Evolutionary conservation across 805 yeast genomes (phyloP).

Genomic region (Metschnikowia lunata): DNA sequence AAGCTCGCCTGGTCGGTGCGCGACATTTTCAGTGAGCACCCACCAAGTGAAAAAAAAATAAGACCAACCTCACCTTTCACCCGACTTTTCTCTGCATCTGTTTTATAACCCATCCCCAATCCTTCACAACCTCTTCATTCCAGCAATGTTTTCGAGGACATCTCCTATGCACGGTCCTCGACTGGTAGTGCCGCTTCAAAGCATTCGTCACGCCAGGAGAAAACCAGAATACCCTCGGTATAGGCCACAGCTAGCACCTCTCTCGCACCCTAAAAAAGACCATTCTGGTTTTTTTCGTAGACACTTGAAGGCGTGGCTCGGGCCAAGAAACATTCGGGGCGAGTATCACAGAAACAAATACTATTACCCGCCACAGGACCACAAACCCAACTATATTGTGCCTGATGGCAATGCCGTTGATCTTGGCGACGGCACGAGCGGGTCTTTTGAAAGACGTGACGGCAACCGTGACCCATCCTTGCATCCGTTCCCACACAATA

Average conservation of each 20-base stretch:
- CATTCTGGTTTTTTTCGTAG: conserved; percentile 52
- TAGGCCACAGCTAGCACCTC: conserved; percentile 28
- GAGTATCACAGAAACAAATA: conserved; percentile 76
- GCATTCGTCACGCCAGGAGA: conserved; percentile 21
- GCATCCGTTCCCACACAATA: conserved; percentile 81
- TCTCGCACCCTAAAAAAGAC: conserved; percentile 34
- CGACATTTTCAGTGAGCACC: too few relatives aligned
- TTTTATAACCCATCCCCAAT: too few relatives aligned
- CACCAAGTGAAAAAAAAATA: too few relatives aligned
- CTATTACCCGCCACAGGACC: conserved; percentile 60
- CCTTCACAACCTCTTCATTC: neutral
- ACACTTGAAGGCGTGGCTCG: conserved; percentile 70
- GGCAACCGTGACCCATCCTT: conserved; percentile 29
- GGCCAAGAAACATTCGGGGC: conserved; percentile 80
- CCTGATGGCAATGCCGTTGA: conserved; percentile 42
- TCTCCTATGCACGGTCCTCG: conserved; percentile 10
- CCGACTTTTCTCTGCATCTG: too few relatives aligned
- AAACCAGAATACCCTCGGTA: conserved; percentile 34
- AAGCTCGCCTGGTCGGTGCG: too few relatives aligned
- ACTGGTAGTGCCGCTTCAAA: conserved; percentile 16
- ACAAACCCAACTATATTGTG: conserved; percentile 67
- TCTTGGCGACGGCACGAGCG: conserved; percentile 22
- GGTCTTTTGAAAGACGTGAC: conserved; percentile 11
- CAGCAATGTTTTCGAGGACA: conserved; percentile 12
- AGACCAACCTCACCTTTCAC: too few relatives aligned